Conservation (phyloP, 495 filamentous ascomycete genomes). For the Penicillium antarcticum region DNA sequence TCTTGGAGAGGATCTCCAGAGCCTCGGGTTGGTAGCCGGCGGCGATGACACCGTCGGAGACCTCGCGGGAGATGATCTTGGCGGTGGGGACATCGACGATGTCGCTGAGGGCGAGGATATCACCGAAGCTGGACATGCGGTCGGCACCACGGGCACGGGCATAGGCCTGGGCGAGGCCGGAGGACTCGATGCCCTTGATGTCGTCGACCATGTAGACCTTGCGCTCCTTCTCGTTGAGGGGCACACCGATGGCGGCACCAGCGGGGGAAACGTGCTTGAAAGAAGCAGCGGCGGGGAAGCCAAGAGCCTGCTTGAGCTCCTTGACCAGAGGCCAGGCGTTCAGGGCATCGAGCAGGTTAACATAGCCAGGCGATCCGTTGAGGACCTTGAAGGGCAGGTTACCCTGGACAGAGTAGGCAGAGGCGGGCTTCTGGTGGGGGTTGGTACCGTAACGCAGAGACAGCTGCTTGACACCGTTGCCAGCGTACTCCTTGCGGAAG, state of each 20-base stretch:
- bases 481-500: constrained; percentile 95
- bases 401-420: constrained; percentile 69
- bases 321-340: constrained; percentile 97
- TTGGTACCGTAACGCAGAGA: constrained; percentile 92
- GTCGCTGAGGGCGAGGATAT: constrained; percentile 90
- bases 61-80: constrained; percentile 95
- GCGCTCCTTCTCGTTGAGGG: constrained; percentile 79
- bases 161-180: constrained; percentile 86
- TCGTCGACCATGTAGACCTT: constrained; percentile 99
- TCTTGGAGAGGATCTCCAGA: constrained; percentile 89
- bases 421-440: constrained; percentile 94
- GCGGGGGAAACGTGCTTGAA: constrained; percentile 99
- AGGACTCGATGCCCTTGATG: constrained; percentile 81
- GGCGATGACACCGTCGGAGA: constrained; percentile 94
- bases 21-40: constrained; percentile 80
- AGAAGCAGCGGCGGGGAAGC: constrained; percentile 88
- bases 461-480: constrained; percentile 76
- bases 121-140: constrained; percentile 96
- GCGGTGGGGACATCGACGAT: constrained; percentile 86
- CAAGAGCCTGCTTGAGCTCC: constrained; percentile 85
- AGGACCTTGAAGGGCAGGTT: constrained; percentile 94
- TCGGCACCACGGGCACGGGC: constrained; percentile 92
- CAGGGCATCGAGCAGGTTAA: constrained; percentile 93
- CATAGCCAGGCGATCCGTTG: constrained; percentile 88
- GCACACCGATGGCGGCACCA: constrained; percentile 88